Percentiles rank a stretch among this genome's conserved stretches.
Evolutionary conservation across 306 rosid species (phyloP).

Genomic region (Macrotyloma uniflorum): DNA sequence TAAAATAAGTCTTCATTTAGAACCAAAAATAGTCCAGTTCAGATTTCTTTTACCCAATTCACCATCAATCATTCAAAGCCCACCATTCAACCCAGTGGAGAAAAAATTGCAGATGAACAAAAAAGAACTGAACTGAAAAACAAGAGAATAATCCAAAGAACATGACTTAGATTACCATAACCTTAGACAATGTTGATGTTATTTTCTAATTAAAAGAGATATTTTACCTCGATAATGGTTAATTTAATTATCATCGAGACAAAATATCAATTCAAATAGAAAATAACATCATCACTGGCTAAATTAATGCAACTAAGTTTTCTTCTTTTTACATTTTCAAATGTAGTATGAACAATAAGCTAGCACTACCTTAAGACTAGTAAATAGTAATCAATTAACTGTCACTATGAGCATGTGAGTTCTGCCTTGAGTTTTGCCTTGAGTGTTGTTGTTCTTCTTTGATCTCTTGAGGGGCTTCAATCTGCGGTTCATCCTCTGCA

Average conservation of each 20-base stretch:
- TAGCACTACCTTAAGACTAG: neutral
- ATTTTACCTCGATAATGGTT: neutral
- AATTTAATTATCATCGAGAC: neutral
- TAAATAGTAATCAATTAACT: neutral
- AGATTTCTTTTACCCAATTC: neutral
- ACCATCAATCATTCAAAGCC: neutral
- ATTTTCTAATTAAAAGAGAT: neutral
- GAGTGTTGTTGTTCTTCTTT: constrained; percentile 48
- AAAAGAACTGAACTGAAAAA: neutral
- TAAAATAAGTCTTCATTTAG: neutral
- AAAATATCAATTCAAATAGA: neutral
- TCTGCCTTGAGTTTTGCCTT: constrained; percentile 19
- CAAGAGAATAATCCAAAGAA: neutral
- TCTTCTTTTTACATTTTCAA: neutral
- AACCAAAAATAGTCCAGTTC: neutral
- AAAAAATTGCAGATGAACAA: constrained; percentile 12
- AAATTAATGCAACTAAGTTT: neutral
- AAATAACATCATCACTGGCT: neutral
- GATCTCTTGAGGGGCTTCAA: constrained; percentile 46
- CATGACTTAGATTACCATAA: neutral
- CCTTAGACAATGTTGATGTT: neutral
- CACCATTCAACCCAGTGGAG: neutral
- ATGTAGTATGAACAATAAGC: neutral
- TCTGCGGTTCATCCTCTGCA: constrained; percentile 20
- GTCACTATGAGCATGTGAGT: constrained; percentile 27